These are phyloP conservation scores for Malus hybrid DNA, from an alignment of 331 rosid species.

Conservation along the genomic window DNA sequence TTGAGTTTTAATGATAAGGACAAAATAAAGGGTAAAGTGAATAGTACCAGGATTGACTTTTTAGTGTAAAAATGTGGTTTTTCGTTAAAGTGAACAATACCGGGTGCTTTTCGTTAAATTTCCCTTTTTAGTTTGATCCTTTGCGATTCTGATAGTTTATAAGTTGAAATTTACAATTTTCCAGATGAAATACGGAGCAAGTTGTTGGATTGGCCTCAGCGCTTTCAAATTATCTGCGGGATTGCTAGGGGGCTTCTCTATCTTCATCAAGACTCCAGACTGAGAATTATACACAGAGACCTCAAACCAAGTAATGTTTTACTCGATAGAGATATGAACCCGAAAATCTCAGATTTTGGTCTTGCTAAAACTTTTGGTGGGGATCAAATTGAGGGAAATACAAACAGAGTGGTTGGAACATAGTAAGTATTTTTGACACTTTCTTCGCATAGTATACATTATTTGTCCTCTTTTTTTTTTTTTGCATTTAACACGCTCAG, in stretches of 20 bases:
- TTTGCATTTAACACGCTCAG: background rate
- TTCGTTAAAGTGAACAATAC: too few species aligned
- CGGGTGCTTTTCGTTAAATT: too few species aligned
- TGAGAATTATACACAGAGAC: slow-evolving; percentile 33
- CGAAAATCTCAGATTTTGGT: slow-evolving; percentile 13
- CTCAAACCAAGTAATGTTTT: slow-evolving; percentile 30
- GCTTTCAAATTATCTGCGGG: slow-evolving; percentile 36
- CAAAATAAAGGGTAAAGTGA: too few species aligned
- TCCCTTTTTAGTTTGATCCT: background rate
- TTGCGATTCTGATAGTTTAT: background rate
- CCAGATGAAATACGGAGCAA: slow-evolving; percentile 18
- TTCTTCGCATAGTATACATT: background rate
- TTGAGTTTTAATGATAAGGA: too few species aligned
- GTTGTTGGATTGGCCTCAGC: slow-evolving; percentile 41
- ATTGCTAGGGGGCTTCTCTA: slow-evolving; percentile 41
- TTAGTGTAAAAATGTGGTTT: too few species aligned
- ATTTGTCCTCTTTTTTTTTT: background rate
- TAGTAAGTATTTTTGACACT: background rate
- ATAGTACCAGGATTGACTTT: too few species aligned
- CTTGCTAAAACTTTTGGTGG: slow-evolving; percentile 12
- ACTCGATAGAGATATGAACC: slow-evolving; percentile 19
- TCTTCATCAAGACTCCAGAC: slow-evolving; percentile 46
- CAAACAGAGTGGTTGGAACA: slow-evolving; percentile 15
- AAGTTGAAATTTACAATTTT: background rate
- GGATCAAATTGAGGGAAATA: slow-evolving; percentile 5